phyloP scores from a whole-genome alignment of 345 rosid genomes.

The Durio zibethinus region DNA sequence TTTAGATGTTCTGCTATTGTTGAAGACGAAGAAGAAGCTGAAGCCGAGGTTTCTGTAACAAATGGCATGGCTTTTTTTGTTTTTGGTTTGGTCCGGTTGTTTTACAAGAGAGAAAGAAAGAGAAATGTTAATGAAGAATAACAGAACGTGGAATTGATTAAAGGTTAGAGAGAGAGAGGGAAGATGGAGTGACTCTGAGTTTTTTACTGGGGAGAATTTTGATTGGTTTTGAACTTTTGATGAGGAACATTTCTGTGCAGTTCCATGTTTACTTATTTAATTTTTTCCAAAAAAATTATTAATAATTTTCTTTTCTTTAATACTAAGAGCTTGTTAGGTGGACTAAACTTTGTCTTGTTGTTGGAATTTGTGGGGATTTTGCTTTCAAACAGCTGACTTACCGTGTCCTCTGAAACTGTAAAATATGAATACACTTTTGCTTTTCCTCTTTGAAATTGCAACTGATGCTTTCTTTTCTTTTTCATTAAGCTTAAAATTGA shows the following conservation, averaged over 20 bases:
- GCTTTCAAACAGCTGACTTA: not conserved
- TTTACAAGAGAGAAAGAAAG: not conserved
- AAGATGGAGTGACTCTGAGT: not conserved
- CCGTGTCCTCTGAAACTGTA: constrained; percentile 21
- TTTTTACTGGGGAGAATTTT: not conserved
- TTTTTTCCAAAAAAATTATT: not conserved
- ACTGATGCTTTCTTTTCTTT: not conserved
- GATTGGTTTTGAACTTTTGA: not conserved
- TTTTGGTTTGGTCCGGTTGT: not conserved
- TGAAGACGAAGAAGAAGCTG: constrained; percentile 26
- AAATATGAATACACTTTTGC: constrained; percentile 17
- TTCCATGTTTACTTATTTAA: not conserved
- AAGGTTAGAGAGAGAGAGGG: not conserved
- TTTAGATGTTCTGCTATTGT: constrained; percentile 44
- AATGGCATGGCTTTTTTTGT: constrained; percentile 44
- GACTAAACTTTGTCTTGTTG: constrained; percentile 25
- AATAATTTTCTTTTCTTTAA: not conserved
- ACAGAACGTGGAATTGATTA: not conserved
- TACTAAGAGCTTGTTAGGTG: not conserved
- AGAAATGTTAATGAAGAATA: not conserved
- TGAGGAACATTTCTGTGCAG: not conserved
- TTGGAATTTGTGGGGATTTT: constrained; percentile 15
- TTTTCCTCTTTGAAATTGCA: constrained; percentile 11
- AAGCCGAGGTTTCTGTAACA: constrained; percentile 35
- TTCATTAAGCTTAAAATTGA: not conserved